Evolutionary conservation across 495 filamentous ascomycete genomes (phyloP), one percentile per base, ranked within the genome.

Genomic region (Penicillium antarcticum): DNA sequence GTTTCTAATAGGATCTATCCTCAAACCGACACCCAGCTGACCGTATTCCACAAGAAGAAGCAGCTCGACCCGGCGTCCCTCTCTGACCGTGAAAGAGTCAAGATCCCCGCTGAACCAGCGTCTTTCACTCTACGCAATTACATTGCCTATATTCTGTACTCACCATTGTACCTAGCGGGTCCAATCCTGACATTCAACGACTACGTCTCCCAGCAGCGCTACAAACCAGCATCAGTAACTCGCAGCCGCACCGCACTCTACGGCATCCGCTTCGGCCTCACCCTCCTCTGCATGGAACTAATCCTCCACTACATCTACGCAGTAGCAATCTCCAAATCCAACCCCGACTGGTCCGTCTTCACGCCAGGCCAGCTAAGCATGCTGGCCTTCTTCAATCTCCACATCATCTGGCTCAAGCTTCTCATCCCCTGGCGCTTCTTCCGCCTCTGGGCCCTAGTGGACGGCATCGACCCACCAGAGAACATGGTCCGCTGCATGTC

Each of bases 101-200:
- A 76, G 33, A 84, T 85, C 39, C 88, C 95, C 0, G 88, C 90
- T 5, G 77, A 81, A 44, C 62, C 76, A 0, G 68, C 76, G 7
- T 87, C 92, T 53, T 99, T 82, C 69, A 74, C 63, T 31, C 80
- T 79, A 18, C 91, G 94, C 66, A 94, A 91, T 69, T 97, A 95
- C 63, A 51, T 96, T 40, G 89, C 87, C 24, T 97, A 97, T 67
- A 69, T 83, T 35, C 79, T 96, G 48, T 99, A 99, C 68, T 87
- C 91, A 0, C 95, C 94, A 0, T 79, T 99, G 1, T 99, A 96
- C 65, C 78, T 99, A 23, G 80, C 92, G 0, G 94, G 94, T 1
- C 94, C 94, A 6, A 95, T 99, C 58, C 58, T 97, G 47, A 97
- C 91, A 21, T 99, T 97, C 76, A 99, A 99, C 70, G 94, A 97